phyloP scores from a whole-genome alignment of 2,329 filamentous ascomycete species.

The Gaeumannomyces tritici region DNA sequence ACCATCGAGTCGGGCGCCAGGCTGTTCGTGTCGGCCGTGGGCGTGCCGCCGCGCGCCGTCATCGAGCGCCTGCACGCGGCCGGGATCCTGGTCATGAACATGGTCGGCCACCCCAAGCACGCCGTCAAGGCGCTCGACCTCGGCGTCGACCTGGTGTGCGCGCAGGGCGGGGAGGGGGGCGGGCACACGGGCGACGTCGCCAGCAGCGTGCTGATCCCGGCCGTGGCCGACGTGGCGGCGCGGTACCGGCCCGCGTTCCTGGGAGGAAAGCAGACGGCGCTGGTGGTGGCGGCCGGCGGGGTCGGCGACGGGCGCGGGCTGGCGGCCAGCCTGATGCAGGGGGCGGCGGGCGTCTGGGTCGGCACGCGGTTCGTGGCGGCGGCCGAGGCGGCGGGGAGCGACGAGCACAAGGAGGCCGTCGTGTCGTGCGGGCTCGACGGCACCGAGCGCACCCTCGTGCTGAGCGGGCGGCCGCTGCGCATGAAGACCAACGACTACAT shows the following conservation, averaged over 20 bases:
- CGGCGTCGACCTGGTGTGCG: constrained; percentile 84
- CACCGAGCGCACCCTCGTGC: constrained; percentile 72
- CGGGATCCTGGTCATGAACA: constrained; percentile 87
- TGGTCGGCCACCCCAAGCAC: constrained; percentile 90
- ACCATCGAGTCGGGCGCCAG: constrained; percentile 75
- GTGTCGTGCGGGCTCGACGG: constrained; percentile 70
- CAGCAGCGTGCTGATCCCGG: constrained; percentile 76
- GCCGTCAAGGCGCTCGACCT: constrained; percentile 78
- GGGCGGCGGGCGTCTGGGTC: constrained; percentile 85
- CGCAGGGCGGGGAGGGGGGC: constrained; percentile 88
- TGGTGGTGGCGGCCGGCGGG: constrained; percentile 85
- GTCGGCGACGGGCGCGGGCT: constrained; percentile 75
- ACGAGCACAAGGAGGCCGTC: constrained; percentile 76
- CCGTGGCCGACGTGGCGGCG: constrained; percentile 74
- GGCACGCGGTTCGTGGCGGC: constrained; percentile 86
- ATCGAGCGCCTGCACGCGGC: constrained; percentile 70
- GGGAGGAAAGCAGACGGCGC: constrained; percentile 55
- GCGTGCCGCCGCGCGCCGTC: constrained; percentile 66
- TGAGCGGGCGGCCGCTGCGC: constrained; percentile 73
- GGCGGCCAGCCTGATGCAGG: constrained; percentile 77
- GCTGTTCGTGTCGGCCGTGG: constrained; percentile 81
- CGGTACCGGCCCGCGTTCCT: constrained; percentile 61
- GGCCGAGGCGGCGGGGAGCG: constrained; percentile 69
- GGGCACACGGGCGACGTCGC: constrained; percentile 87
- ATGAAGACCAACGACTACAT: constrained; percentile 80